These are phyloP conservation scores for Aurantiochytrium sp. DNA, from an alignment of 108 stramenopile species.

Conservation along the genomic window DNA sequence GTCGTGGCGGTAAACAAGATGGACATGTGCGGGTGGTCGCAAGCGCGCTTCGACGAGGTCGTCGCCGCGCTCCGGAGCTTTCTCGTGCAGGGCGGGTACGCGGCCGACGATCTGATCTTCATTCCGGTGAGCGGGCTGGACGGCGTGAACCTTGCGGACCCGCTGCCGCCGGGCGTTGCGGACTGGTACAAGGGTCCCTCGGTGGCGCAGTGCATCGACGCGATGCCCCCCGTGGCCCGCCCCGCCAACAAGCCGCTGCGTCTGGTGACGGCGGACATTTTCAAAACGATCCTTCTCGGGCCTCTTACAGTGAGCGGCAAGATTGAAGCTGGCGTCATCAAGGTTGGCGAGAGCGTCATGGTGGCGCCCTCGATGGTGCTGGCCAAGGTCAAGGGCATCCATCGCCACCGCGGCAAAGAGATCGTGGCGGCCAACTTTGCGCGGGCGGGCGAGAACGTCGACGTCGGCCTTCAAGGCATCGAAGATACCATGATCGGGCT, in stretches of 20 bases:
- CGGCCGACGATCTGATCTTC: conserved; percentile 49
- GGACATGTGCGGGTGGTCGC: conserved; percentile 61
- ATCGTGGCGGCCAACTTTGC: conserved; percentile 51
- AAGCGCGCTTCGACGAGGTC: conserved; percentile 61
- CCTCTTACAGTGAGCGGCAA: conserved; percentile 66
- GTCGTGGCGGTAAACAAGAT: conserved; percentile 79
- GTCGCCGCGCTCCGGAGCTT: conserved; percentile 46
- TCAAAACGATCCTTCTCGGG: conserved; percentile 62
- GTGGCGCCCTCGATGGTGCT: conserved; percentile 75
- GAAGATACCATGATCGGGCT: conserved; percentile 68
- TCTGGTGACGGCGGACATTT: conserved; percentile 63
- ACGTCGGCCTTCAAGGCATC: conserved; percentile 66
- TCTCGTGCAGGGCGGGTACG: conserved; percentile 53
- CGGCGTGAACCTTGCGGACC: conserved; percentile 57
- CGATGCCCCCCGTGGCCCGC: conserved; percentile 47
- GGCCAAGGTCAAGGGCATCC: conserved; percentile 60
- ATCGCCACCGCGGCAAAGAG: conserved; percentile 61
- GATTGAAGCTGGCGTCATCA: conserved; percentile 71
- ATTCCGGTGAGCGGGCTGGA: conserved; percentile 67
- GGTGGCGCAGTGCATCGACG: conserved; percentile 62
- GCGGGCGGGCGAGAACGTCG: conserved; percentile 79
- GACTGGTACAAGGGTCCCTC: conserved; percentile 71
- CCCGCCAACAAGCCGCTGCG: conserved; percentile 55
- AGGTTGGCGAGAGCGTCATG: conserved; percentile 61
- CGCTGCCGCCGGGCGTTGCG: conserved; percentile 37